phyloP scores from a whole-genome alignment of 768 basidiomycete genomes.

The Lenzites betulinus region DNA sequence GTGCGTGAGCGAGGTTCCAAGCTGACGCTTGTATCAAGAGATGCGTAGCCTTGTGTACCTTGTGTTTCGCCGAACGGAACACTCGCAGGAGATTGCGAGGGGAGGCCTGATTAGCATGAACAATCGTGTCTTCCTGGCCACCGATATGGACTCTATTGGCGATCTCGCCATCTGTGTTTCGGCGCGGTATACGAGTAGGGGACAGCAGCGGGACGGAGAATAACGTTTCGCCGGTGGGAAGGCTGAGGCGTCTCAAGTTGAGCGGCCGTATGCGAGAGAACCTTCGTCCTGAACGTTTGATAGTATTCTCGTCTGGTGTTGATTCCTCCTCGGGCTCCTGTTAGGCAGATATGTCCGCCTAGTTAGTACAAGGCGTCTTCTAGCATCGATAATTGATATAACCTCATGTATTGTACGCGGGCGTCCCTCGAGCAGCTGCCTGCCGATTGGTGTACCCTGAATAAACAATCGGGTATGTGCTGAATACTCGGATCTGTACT shows the following conservation, averaged over 20 bases:
- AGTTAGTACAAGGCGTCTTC: no score
- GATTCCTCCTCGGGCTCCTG: neutral
- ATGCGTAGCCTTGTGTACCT: neutral
- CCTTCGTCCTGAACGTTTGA: neutral
- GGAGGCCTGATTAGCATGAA: no score
- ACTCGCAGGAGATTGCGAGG: neutral
- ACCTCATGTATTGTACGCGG: neutral
- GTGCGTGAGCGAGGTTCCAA: no score
- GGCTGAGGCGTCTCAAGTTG: neutral
- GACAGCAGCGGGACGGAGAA: neutral
- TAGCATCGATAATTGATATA: no score
- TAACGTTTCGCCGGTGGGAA: neutral
- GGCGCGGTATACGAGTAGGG: neutral
- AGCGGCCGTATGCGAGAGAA: slow-evolving; percentile 1
- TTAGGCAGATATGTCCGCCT: no score
- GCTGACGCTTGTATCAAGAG: no score
- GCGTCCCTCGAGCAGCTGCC: neutral
- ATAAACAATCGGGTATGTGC: neutral
- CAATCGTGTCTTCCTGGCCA: no score
- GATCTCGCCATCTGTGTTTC: slow-evolving; percentile 1
- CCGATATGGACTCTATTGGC: no score
- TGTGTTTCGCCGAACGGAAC: neutral
- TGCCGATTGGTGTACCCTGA: slow-evolving; percentile 2
- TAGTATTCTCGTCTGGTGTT: neutral
- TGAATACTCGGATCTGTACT: neutral